Evolutionary conservation across 2,329 filamentous ascomycete genomes (phyloP), one percentile per base, ranked within the genome.

Genomic region (Phyllosticta paracitricarpa): DNA sequence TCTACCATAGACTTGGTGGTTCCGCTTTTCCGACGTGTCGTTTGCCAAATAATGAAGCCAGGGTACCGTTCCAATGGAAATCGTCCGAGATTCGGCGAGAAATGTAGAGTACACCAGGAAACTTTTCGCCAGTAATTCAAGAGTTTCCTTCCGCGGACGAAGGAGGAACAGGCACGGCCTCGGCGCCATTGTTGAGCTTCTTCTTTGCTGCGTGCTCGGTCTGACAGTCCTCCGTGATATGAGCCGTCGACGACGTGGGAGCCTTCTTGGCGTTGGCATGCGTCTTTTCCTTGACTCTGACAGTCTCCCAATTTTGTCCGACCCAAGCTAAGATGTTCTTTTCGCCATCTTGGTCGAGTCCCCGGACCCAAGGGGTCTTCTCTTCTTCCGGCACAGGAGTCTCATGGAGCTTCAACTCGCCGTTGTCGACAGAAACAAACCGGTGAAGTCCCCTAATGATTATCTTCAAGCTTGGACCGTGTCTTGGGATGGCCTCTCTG

Each of bases 401-500:
- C 4, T 64, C 30, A 4, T 59, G 58, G 14, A 72, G 65, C 4
- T 58, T 61, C 12, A 69, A 67, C 5, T 59, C 53, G 9, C 68
- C 67, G 24, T 70, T 55, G 0, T 66, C 22, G 33, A 73, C 73
- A 2, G 57, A 56, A 2, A 76, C 73, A 69, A 72, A 76, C 10
- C 71, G 67, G 59, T 69, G 70, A 56, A 76, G 59, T 2, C 68
- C 70, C 28, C 68, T 69, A 19, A 75, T 24, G 0, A 65, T 65
- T 6, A 64, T 55, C n/a, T 64, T 63, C 2, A 72, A 58, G 9
- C 63, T 62, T n/a, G 67, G 68, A 6, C 66, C 68, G 10, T 69
- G 63, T 7, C 66, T 40, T 0, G 71, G 69, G 6, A 76, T 55
- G 0, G 55, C 30, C 4, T 65, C 78, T 66, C 81, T 79, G n/a